Base-by-base conservation (phyloP, 2,329 filamentous ascomycete genomes). In the Cryphonectria carpinicola region DNA sequence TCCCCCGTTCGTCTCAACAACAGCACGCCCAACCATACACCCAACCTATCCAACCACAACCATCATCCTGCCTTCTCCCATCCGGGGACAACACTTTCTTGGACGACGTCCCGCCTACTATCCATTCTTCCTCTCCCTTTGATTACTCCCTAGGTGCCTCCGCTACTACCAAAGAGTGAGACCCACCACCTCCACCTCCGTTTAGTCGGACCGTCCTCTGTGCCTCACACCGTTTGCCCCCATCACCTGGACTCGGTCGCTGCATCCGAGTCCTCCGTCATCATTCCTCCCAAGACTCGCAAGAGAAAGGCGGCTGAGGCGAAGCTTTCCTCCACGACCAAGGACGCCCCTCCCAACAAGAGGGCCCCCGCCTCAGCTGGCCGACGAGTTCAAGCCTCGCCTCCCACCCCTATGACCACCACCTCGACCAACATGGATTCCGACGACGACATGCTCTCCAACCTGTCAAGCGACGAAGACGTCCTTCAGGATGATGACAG, bases 361-460 rank as follows among this genome's bases (percentile, higher is more conserved):
- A 87, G 84, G 82, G 80, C 84, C 79, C 75, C 81, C 76, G 84
- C 85, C 84, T 87, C 87, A 83, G 84, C 84, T 77, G 82, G 82
- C 80, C 73, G 75, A 46, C 76, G 80, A 8, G 56, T 28, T 14
- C 69, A 72, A 70, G 82, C 83, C 60, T 86, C 88, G 56, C 89
- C 89, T 32, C 87, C 87, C 22, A 88, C 88, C 6, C 87, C 88
- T 39, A 80, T 87, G 71, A 90, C 88, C 65, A 83, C 80, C n/a
- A 78, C 79, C 32, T 85, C 82, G 66, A 84, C 84, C 80, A 88
- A 85, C 74, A 98, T 98, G 95, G 94, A 97, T 83, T 98, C 95
- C 11, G 95, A 98, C 77, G 94, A 98, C 78, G 95, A 98, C 72
- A 95, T 95, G 81, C 92, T 96, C 88, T 97, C 93, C 76, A 90